Evolutionary conservation across 1,139 yeast genomes (phyloP), one percentile per base, ranked within the genome.

Genomic region (Candida gigantensis): DNA sequence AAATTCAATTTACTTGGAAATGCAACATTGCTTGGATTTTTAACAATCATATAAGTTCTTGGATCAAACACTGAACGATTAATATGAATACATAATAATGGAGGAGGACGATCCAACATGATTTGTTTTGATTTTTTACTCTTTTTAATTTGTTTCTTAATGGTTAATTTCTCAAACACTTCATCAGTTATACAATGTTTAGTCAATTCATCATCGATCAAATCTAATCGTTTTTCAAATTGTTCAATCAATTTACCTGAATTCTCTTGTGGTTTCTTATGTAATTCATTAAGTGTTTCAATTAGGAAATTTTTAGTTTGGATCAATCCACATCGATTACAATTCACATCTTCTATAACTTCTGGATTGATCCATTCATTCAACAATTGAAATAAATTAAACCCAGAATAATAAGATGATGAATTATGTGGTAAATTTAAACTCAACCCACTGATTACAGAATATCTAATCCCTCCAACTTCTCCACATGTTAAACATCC

Each of bases 11-110:
- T 65, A 21, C 77, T 57, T 1, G 95, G 92, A 60, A 88, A 88
- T 12, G 77, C 60, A n/a, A 90, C 94, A 36, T 80, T 77, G 6
- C 95, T 84, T 37, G 86, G 79, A 55, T 90, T 89, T 56, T 90
- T 90, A 42, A 88, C 79, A 21, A 88, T 83, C 72, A 77, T 78
- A 43, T 85, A 92, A 0, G 96, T 86, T 41, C 79, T 68, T 37
- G 94, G 87, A 58, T 90, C 97, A 61, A 89, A 90, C 8, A 88
- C 96, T 3, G 95, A 86, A 53, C 97, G 76, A 57, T 90, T 90
- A 40, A 90, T 84, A 59, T 90, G 97, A 33, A 90, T 76, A 39
- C 92, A 79, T 37, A 90, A 68, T 43, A 88, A 71, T 11, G 94
- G 86, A 3, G 97, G 90, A 0, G 97, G 96, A 52, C 89, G 73